Conservation (phyloP, 192 early-diverging fungal species). For the Coemansia erecta region DNA sequence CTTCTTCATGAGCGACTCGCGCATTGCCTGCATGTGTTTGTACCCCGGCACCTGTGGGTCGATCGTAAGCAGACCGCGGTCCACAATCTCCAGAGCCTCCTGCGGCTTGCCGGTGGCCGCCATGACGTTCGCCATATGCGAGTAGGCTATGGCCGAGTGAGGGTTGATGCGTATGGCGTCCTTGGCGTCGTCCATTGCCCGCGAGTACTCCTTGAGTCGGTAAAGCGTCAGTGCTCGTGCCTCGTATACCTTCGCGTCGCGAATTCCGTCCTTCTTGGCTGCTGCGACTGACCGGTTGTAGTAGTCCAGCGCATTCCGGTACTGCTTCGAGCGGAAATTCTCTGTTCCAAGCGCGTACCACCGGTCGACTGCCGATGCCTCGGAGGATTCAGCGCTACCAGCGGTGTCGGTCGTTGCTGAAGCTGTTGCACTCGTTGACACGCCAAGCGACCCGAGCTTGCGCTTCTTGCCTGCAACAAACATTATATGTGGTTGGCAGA, state of each 20-base stretch:
- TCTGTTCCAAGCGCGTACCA: slow-evolving; percentile 23
- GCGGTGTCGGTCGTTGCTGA: background rate
- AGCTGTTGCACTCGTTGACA: background rate
- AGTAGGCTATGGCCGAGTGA: slow-evolving; percentile 13
- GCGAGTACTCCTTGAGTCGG: slow-evolving; percentile 31
- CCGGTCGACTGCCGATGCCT: slow-evolving; percentile 3
- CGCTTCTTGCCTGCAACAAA: slow-evolving; percentile 25
- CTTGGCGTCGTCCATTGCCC: slow-evolving; percentile 32
- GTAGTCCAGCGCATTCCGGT: slow-evolving; percentile 31
- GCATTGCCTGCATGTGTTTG: slow-evolving; percentile 19
- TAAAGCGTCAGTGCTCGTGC: slow-evolving; percentile 28
- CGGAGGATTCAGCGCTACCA: background rate
- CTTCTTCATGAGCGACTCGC: slow-evolving; percentile 13
- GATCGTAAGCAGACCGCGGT: slow-evolving; percentile 4
- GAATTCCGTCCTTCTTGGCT: slow-evolving; percentile 19
- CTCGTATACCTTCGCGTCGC: slow-evolving; percentile 22
- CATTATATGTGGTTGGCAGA: background rate
- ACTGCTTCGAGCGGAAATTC: slow-evolving; percentile 22
- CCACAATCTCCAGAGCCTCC: slow-evolving; percentile 21
- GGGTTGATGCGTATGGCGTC: slow-evolving; percentile 20
- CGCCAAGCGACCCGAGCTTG: slow-evolving; percentile 7
- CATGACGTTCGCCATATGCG: slow-evolving; percentile 25
- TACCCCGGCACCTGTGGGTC: slow-evolving; percentile 3
- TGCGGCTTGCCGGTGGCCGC: slow-evolving; percentile 12
- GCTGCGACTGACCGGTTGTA: slow-evolving; percentile 35